Base-by-base conservation (phyloP, 2,329 filamentous ascomycete genomes). In the Diaporthe humulicola region DNA sequence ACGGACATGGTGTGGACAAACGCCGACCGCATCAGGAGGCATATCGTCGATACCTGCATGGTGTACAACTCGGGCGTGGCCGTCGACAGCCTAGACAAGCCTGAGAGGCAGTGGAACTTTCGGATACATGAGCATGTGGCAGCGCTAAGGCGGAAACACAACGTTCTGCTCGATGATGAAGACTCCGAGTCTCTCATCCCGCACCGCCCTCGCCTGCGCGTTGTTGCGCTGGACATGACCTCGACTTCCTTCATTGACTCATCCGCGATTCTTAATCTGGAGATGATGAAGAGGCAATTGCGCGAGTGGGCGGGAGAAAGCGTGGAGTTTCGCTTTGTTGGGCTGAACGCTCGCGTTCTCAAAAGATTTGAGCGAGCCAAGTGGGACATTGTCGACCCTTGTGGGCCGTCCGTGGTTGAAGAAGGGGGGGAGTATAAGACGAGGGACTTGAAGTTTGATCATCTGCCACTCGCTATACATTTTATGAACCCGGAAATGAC, bases 241-340 rank as follows among this genome's bases (percentile, higher is more conserved):
- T 79, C 81, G 22, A 83, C 76, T n/a, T 81, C 83, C 52, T 85
- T 84, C 66, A 78, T 81, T 17, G 83, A 82, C 1, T 82, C 81
- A 2, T 84, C 84, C 22, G 84, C 82, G 50, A 81, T 81, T 14
- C 82, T 83, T 33, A 84, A 57, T 6, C 42, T 73, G 28, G 71
- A 73, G 61, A 56, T 70, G 22, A 42, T 73, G 61, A 73, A 73
- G 71, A 58, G 33, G n/a, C 61, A 73, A 54, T 4, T 73, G 40
- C 71, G 71, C 10, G 52, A 69, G 28, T 73, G 71, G 71, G 71
- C 71, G 4, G 71, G 71, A 7, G 61, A 70, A 9, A 52, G 36
- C 22, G 28, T 70, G 12, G 71, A 73, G 42, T 50, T 73, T 19
- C 42, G 71, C 4, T 73, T 60, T 8, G 71, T 70, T 1, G 71